These are phyloP conservation scores for Jackrogersella multiformis DNA, from an alignment of 495 filamentous ascomycete species.

Conservation along the genomic window DNA sequence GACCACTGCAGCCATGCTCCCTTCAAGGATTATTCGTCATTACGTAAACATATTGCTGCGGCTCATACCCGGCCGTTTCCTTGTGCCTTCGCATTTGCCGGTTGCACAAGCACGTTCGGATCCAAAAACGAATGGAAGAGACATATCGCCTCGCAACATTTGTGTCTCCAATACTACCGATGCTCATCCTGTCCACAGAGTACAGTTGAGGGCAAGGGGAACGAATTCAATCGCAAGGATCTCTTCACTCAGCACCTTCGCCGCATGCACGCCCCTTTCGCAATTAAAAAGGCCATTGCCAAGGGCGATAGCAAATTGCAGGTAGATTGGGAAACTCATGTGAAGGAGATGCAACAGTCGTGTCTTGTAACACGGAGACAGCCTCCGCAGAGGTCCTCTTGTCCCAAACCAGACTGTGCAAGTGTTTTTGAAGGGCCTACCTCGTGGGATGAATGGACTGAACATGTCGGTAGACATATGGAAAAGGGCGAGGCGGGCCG, in stretches of 20 bases:
- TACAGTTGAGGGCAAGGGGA: slow-evolving; percentile 65
- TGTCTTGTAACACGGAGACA: slow-evolving; percentile 75
- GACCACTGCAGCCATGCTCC: slow-evolving; percentile 64
- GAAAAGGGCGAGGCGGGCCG: slow-evolving; percentile 67
- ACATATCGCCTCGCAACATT: slow-evolving; percentile 88
- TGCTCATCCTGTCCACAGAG: slow-evolving; percentile 78
- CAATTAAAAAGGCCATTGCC: slow-evolving; percentile 58
- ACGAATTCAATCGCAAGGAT: slow-evolving; percentile 87
- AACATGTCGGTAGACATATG: slow-evolving; percentile 92
- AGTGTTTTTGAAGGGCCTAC: slow-evolving; percentile 72
- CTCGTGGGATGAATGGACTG: slow-evolving; percentile 88
- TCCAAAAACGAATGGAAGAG: slow-evolving; percentile 98
- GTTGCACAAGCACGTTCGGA: slow-evolving; percentile 84
- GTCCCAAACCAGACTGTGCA: slow-evolving; percentile 73
- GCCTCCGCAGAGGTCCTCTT: slow-evolving; percentile 73
- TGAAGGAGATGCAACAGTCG: slow-evolving; percentile 68
- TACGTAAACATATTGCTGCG: slow-evolving; percentile 68
- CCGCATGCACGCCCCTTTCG: slow-evolving; percentile 81
- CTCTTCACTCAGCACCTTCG: slow-evolving; percentile 93
- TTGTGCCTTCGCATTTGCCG: slow-evolving; percentile 85
- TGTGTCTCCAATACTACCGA: slow-evolving; percentile 84
- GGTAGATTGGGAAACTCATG: slow-evolving; percentile 63
- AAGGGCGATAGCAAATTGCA: slow-evolving; percentile 63
- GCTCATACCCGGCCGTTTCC: slow-evolving; percentile 76
- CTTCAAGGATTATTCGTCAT: slow-evolving; percentile 66